Percentiles rank a stretch among this genome's conserved stretches.
Conservation (phyloP, 1,284 basidiomycete genomes). For the Marasmius oreades region DNA sequence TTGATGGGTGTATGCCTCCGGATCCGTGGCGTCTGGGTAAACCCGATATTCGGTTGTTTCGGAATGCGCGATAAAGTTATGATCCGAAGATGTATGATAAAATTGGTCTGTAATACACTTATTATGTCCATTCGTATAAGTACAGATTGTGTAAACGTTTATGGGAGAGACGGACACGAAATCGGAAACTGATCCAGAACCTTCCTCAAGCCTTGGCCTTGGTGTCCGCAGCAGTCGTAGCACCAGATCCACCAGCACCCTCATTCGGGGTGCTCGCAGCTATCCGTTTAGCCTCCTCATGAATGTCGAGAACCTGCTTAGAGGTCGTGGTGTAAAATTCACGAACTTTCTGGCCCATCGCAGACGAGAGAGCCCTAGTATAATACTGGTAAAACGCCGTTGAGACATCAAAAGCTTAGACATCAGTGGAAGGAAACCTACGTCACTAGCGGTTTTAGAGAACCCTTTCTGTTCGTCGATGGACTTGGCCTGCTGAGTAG, state of each 20-base stretch:
- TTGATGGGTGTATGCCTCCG: too few relatives aligned
- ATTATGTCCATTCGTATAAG: too few relatives aligned
- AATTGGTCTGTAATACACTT: too few relatives aligned
- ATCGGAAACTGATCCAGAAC: too few relatives aligned
- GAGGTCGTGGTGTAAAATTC: conserved; percentile 77
- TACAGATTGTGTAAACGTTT: too few relatives aligned
- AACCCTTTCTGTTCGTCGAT: conserved; percentile 82
- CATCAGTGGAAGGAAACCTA: conserved; percentile 28
- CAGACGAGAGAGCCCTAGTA: conserved; percentile 66
- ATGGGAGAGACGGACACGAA: too few relatives aligned
- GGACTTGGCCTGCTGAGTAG: conserved; percentile 62
- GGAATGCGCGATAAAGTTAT: too few relatives aligned
- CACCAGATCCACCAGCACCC: background rate
- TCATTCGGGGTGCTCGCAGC: conserved; percentile 48
- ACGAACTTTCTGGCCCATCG: conserved; percentile 73
- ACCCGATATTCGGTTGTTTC: too few relatives aligned
- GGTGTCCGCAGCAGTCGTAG: background rate
- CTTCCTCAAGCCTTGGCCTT: background rate
- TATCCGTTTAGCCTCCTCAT: conserved; percentile 83
- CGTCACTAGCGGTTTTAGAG: conserved; percentile 64
- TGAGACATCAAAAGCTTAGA: conserved; percentile 2
- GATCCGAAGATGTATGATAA: too few relatives aligned
- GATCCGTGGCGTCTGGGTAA: too few relatives aligned
- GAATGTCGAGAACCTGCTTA: conserved; percentile 82
- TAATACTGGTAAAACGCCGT: conserved; percentile 62